Base-by-base conservation (phyloP, 768 basidiomycete species). In the Candolleomyces efflorescens region DNA sequence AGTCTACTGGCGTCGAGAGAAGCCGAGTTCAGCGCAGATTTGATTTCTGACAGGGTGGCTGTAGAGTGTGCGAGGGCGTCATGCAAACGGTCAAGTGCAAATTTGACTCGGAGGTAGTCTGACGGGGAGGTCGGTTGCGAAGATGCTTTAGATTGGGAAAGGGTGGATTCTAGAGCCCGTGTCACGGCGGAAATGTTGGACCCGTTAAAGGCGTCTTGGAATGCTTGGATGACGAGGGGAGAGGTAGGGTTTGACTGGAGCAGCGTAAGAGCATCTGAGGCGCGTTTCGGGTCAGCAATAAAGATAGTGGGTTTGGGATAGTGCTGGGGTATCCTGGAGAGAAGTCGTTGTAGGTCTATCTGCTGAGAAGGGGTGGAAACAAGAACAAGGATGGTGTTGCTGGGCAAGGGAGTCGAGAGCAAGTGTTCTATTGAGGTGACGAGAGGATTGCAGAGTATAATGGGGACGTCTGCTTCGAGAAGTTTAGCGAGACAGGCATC, bases 361-460 rank as follows among this genome's bases (percentile, higher is more conserved):
- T 18, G 59, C 47, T 44, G 65, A 7, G 13, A 37, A 24, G 45
- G 45, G 15, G 59, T 57, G 55, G 36, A 53, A 53, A 41, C 59
- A 54, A 51, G 64, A n/a, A 82, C 65, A 13, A 85, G 68, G 58
- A 84, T 73, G 3, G 75, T 73, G 53, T 79, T 81, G 6, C 75
- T 71, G 50, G 80, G 74, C 5, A 73, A 48, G 17, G 62, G 65
- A 1, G 68, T 56, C 27, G 60, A 59, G 23, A 71, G 62, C 9
- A 86, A 66, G 36, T 22, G 22, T 39, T 54, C 10, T 22, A 63
- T 51, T 20, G 73, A 65, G 1, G 76, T 62, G 20, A 85, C 67
- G 7, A 81, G 73, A 57, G 5, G 88, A 85, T 89, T 87, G 65
- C 74, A 80, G 15, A 89, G 73, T 17, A 90, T 61, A 60, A 92